A percentile compares a stretch with the other conserved stretches of the same genome.
Conservation (phyloP, 768 basidiomycete species). For the Sporobolomyces pararoseus region DNA sequence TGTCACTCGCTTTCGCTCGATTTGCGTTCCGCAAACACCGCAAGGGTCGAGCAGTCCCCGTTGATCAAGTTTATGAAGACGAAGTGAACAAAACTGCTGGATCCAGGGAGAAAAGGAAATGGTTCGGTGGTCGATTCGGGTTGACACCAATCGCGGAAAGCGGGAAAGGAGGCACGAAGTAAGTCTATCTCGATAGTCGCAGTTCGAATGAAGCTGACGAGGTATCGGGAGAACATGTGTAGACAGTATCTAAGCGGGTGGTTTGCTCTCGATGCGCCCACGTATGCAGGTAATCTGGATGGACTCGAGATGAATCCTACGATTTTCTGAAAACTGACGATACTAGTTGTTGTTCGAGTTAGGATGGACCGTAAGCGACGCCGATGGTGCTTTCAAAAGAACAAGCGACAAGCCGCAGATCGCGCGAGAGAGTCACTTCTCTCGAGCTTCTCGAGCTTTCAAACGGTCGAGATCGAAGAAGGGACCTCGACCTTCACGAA, state of each 20-base stretch:
- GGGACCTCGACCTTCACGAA: constrained; percentile 18
- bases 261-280: constrained; percentile 20
- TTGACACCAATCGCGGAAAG: constrained; percentile 17
- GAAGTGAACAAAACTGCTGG: not conserved
- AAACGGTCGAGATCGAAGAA: constrained; percentile 7
- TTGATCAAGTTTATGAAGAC: constrained; percentile 21
- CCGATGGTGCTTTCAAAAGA: not conserved
- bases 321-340: too few relatives aligned
- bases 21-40: constrained; percentile 10
- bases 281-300: constrained; percentile 11
- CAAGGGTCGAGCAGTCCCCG: not conserved
- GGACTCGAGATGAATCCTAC: too few relatives aligned
- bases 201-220: not conserved
- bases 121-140: constrained; percentile 5
- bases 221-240: too few relatives aligned
- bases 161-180: constrained; percentile 24
- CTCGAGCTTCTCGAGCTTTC: constrained; percentile 17
- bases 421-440: constrained; percentile 38
- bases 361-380: constrained; percentile 6
- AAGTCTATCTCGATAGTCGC: not conserved
- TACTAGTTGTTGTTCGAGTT: too few relatives aligned
- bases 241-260: constrained; percentile 24
- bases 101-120: not conserved
- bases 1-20: constrained; percentile 14
- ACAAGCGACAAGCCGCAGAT: not conserved